Conservation (phyloP, 164 flowering plant genomes). For the Taxillus chinensis region DNA sequence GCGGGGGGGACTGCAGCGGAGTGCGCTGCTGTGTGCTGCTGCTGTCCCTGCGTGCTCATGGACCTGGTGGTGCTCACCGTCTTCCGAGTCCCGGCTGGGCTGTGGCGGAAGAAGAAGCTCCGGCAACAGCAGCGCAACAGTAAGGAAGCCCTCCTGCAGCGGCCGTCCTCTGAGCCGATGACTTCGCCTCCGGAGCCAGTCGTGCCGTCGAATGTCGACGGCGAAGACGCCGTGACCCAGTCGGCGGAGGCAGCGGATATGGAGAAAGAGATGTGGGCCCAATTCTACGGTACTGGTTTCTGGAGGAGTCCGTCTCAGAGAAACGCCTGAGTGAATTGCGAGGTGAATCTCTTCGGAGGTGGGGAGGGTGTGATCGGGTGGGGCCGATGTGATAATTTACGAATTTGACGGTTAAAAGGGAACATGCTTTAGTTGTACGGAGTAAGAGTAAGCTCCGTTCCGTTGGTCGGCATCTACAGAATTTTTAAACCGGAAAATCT, state of each 20-base stretch:
- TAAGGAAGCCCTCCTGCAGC: not conserved
- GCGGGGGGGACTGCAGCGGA: slow-evolving; percentile 41
- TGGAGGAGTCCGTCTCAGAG: slow-evolving; percentile 41
- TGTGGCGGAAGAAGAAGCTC: slow-evolving; percentile 6
- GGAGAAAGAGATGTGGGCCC: slow-evolving; percentile 35
- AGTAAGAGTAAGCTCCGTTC: too few species aligned
- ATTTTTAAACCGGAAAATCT: too few species aligned
- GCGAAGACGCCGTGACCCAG: not conserved
- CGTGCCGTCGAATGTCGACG: not conserved
- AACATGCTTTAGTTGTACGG: too few species aligned
- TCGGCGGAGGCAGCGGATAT: slow-evolving; percentile 10
- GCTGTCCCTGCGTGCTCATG: slow-evolving; percentile 36
- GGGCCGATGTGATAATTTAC: too few species aligned
- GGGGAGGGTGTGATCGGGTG: too few species aligned
- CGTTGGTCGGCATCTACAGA: too few species aligned
- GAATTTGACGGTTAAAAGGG: too few species aligned
- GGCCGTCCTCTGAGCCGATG: not conserved
- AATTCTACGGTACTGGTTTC: slow-evolving; percentile 29
- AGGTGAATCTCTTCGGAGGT: not conserved
- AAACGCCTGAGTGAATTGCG: not conserved
- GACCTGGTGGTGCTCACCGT: slow-evolving; percentile 24
- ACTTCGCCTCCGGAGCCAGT: not conserved
- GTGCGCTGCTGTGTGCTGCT: slow-evolving; percentile 42
- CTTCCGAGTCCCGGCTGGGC: slow-evolving; percentile 25
- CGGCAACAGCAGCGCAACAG: slow-evolving; percentile 10